Percentiles rank a stretch among this genome's conserved stretches.
Evolutionary conservation across 768 basidiomycete species (phyloP).

Genomic region (Ramaria rubella): DNA sequence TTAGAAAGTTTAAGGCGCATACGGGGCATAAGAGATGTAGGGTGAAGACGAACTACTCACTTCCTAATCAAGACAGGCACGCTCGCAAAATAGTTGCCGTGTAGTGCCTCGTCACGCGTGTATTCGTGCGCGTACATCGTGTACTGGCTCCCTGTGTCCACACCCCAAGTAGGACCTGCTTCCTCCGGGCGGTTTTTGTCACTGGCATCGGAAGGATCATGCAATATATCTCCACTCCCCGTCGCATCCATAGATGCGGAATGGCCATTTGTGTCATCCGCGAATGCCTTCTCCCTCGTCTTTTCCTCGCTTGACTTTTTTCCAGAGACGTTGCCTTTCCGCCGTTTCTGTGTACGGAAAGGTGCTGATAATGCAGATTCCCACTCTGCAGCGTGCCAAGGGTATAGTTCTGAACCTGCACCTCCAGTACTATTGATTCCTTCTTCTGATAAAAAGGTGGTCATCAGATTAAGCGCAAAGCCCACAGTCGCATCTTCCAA

Average conservation of each 20-base stretch:
- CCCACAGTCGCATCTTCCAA: background rate
- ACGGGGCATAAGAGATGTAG: background rate
- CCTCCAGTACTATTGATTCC: background rate
- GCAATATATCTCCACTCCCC: no score
- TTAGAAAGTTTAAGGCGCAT: background rate
- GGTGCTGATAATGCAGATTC: background rate
- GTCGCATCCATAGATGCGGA: no score
- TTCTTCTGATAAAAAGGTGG: background rate
- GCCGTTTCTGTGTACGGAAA: background rate
- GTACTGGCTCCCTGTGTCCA: background rate
- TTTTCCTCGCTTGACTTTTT: background rate
- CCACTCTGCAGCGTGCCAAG: background rate
- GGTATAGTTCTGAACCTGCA: background rate
- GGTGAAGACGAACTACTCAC: background rate
- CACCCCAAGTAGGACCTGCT: no score
- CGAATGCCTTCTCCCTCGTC: background rate
- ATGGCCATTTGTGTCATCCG: background rate
- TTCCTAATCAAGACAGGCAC: background rate
- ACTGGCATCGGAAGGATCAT: no score
- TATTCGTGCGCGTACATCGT: slow-evolving; percentile 6
- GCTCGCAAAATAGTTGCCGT: slow-evolving; percentile 6
- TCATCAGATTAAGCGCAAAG: background rate
- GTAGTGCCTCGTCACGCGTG: background rate
- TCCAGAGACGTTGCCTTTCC: background rate
- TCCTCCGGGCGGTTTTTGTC: no score